Conservation (phyloP, 148 eudicot genomes). For the Silene conica region DNA sequence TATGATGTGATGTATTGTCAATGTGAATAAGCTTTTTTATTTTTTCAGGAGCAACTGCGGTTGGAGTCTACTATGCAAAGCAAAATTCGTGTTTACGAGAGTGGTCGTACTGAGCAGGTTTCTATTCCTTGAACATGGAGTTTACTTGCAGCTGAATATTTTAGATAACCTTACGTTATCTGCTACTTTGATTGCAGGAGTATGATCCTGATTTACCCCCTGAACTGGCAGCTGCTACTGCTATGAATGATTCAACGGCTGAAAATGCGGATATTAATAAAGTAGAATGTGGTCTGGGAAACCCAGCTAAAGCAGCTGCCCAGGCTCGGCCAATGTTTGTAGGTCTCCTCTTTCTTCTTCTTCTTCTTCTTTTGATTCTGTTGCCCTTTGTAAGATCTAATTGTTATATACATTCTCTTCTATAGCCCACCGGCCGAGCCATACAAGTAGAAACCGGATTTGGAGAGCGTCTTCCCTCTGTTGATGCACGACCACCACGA, state of each 20-base stretch:
- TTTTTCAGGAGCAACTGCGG: conserved; percentile 75
- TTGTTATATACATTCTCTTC: neutral
- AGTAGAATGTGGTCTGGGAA: conserved; percentile 47
- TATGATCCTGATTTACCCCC: conserved; percentile 99
- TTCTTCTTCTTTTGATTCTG: neutral
- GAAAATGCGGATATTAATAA: conserved; percentile 48
- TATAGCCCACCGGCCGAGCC: conserved; percentile 84
- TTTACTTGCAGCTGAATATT: conserved; percentile 9
- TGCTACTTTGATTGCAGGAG: conserved; percentile 43
- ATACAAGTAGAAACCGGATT: conserved; percentile 82
- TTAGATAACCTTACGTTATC: conserved; percentile 13
- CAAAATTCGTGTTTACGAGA: conserved; percentile 82
- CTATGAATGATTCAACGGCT: conserved; percentile 48
- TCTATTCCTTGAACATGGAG: conserved; percentile 13
- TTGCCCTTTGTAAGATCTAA: neutral
- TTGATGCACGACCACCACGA: conserved; percentile 80
- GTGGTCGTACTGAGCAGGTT: conserved; percentile 97
- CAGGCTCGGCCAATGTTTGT: conserved; percentile 56
- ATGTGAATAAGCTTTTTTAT: conserved; percentile 5
- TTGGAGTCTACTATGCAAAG: conserved; percentile 89
- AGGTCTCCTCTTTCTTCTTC: conserved; percentile 23
- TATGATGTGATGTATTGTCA: neutral
- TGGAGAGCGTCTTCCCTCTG: conserved; percentile 86
- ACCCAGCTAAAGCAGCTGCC: conserved; percentile 42
- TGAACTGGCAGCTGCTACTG: conserved; percentile 90